Evolutionary conservation across 2,329 filamentous ascomycete species (phyloP).

Genomic region (Didymella keratinophila): DNA sequence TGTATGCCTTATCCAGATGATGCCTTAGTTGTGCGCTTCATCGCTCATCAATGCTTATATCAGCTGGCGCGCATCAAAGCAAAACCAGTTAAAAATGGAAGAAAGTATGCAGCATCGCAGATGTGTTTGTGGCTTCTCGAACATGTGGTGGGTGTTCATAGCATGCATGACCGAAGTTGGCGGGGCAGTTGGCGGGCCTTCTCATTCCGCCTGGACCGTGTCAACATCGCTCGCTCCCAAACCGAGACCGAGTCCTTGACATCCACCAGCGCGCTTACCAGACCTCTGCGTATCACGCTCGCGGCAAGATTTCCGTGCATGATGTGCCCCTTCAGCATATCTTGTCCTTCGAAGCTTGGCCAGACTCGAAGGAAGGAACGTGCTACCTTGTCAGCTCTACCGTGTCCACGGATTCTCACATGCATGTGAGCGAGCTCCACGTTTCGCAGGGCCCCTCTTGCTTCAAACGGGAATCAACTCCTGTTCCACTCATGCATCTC

Average conservation of each 20-base stretch:
- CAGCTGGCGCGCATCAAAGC: too few relatives aligned
- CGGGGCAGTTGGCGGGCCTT: conserved; percentile 5
- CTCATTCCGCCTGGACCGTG: conserved; percentile 3
- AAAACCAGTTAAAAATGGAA: too few relatives aligned
- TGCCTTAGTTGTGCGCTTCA: too few relatives aligned
- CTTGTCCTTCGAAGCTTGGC: conserved; percentile 16
- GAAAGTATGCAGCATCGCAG: too few relatives aligned
- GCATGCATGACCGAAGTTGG: background rate
- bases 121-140: too few relatives aligned
- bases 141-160: too few relatives aligned
- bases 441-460: background rate
- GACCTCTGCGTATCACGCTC: conserved; percentile 4
- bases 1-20: too few relatives aligned
- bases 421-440: background rate
- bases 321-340: conserved; percentile 5
- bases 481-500: background rate
- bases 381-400: conserved; percentile 13
- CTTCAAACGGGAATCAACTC: background rate
- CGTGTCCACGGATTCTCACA: conserved; percentile 5
- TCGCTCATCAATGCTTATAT: too few relatives aligned
- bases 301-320: conserved; percentile 9
- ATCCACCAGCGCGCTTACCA: background rate
- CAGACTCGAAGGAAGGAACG: conserved; percentile 5
- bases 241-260: background rate
- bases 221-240: background rate